Conservation (phyloP, 495 filamentous ascomycete genomes). For the Hypoxylon rickii region DNA sequence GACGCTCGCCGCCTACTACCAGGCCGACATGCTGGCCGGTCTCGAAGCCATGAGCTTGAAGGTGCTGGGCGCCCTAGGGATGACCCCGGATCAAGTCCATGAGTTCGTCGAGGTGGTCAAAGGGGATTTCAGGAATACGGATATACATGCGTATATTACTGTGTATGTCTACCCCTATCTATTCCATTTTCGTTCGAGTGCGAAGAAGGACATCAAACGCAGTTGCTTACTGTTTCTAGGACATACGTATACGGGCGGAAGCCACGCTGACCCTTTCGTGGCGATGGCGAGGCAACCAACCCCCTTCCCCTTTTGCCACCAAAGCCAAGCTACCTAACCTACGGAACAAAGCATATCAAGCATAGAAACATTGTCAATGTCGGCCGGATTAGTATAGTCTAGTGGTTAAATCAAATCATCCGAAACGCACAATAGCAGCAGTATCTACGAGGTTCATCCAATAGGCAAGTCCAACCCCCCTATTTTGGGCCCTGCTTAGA, state of each 20-base stretch:
- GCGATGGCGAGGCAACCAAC: no score
- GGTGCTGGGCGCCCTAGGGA: constrained; percentile 33
- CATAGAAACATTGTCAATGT: no score
- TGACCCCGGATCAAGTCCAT: constrained; percentile 29
- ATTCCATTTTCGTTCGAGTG: not conserved
- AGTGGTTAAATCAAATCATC: no score
- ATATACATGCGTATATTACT: constrained; percentile 37
- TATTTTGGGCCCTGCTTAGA: no score
- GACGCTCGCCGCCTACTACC: constrained; percentile 37
- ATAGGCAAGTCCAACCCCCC: no score
- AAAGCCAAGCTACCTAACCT: no score
- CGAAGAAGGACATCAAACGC: not conserved
- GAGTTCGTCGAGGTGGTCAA: constrained; percentile 37
- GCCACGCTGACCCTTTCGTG: not conserved
- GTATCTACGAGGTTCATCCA: no score
- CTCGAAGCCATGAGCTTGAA: constrained; percentile 38
- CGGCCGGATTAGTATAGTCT: no score
- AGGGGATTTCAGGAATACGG: constrained; percentile 31
- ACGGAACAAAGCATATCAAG: not conserved
- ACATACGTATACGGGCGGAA: constrained; percentile 32
- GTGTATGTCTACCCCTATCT: constrained; percentile 30
- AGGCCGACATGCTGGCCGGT: constrained; percentile 33
- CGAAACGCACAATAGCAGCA: no score
- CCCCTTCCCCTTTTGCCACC: no score
- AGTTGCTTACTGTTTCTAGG: constrained; percentile 8